Conservation (phyloP, 148 eudicot genomes). For the Amaranthus hypochondriacus region DNA sequence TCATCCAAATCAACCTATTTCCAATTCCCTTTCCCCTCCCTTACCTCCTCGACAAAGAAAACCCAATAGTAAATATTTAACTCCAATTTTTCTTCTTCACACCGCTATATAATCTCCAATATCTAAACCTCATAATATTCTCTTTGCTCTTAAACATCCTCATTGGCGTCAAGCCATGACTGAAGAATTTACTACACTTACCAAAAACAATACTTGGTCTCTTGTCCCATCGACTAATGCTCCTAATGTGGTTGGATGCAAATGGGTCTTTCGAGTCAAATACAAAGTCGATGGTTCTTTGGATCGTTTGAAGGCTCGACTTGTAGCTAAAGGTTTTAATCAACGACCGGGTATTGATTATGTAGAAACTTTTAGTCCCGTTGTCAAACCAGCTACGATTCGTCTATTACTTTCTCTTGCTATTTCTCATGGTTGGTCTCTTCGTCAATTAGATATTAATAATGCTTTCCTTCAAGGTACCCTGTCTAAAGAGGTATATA, state of each 20-base stretch:
- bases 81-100: no score
- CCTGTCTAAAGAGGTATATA: no score
- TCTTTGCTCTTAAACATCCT: background rate
- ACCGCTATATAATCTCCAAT: background rate
- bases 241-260: background rate
- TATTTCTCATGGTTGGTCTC: background rate
- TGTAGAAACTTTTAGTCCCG: background rate
- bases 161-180: background rate
- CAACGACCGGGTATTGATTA: background rate
- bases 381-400: background rate
- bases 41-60: no score
- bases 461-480: no score
- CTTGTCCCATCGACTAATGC: background rate
- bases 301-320: background rate
- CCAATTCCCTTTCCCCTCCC: background rate
- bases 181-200: background rate
- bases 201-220: no score
- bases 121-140: background rate
- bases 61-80: no score
- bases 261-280: constrained; percentile 8
- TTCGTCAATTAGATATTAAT: no score
- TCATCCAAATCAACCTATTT: background rate
- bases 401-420: background rate
- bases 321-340: background rate
- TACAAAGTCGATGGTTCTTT: background rate